Evolutionary conservation across 805 yeast species (phyloP).

Genomic region (Metschnikowia proteae): DNA sequence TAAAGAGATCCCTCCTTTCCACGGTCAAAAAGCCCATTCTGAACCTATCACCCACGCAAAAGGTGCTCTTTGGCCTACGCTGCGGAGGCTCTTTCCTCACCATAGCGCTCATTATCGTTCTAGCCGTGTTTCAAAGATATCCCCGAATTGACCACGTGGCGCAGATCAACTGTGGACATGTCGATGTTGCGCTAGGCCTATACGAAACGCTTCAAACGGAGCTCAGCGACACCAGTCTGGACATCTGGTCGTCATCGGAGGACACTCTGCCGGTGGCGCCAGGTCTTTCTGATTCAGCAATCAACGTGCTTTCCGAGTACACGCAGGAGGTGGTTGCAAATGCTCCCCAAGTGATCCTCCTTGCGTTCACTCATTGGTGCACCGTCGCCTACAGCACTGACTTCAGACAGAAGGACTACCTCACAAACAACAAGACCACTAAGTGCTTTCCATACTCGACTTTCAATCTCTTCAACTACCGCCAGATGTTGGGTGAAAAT

Average conservation of each 20-base stretch:
- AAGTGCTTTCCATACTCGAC: constrained; percentile 7
- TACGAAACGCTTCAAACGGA: constrained; percentile 31
- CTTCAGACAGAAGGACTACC: not conserved
- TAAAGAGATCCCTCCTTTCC: not conserved
- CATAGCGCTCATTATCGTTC: constrained; percentile 3
- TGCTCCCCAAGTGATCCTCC: constrained; percentile 47
- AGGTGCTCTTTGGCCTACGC: constrained; percentile 25
- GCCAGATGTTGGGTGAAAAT: constrained; percentile 34
- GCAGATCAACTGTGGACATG: constrained; percentile 47
- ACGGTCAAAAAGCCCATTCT: constrained; percentile 18
- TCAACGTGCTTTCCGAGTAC: constrained; percentile 42
- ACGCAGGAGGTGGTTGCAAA: constrained; percentile 42
- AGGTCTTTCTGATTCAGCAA: constrained; percentile 47
- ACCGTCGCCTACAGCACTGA: constrained; percentile 10
- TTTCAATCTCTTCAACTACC: constrained; percentile 41
- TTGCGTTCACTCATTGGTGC: constrained; percentile 13
- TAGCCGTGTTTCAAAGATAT: constrained; percentile 2
- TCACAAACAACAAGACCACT: constrained; percentile 6
- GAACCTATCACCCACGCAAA: constrained; percentile 25
- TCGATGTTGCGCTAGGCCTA: constrained; percentile 52
- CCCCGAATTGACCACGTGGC: constrained; percentile 24
- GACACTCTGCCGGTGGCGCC: constrained; percentile 24
- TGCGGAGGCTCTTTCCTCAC: constrained; percentile 18
- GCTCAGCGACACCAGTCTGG: constrained; percentile 18
- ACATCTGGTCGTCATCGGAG: constrained; percentile 9